Evolutionary conservation across 805 yeast genomes (phyloP).

Genomic region (Kregervanrija delftensis): DNA sequence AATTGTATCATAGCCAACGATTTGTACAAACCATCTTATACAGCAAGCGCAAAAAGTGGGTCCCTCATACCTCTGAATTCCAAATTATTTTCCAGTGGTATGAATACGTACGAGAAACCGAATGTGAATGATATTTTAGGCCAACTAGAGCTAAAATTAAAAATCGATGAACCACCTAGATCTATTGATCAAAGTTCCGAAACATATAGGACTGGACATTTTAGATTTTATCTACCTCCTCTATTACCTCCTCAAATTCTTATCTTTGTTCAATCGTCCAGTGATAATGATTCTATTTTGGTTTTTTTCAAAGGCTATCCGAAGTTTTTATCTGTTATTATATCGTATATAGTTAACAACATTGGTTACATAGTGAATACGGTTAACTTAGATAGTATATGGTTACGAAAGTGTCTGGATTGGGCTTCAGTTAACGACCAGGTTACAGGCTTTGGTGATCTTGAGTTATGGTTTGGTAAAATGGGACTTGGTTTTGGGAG

Average conservation of each 20-base stretch:
- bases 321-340: slow-evolving; percentile 16
- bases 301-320: slow-evolving; percentile 12
- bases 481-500: slow-evolving; percentile 15
- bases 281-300: slow-evolving; percentile 1
- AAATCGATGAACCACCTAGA: slow-evolving; percentile 10
- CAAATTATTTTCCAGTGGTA: slow-evolving; percentile 16
- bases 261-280: slow-evolving; percentile 18
- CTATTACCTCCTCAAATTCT: slow-evolving; percentile 23
- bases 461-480: slow-evolving; percentile 16
- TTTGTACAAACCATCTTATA: slow-evolving; percentile 11
- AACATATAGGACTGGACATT: slow-evolving; percentile 20
- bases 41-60: not conserved
- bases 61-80: slow-evolving; percentile 18
- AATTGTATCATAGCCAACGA: slow-evolving; percentile 17
- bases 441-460: not conserved
- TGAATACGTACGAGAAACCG: slow-evolving; percentile 16
- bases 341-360: slow-evolving; percentile 16
- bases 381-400: slow-evolving; percentile 4
- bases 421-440: slow-evolving; percentile 4
- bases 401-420: slow-evolving; percentile 5
- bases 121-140: slow-evolving; percentile 17
- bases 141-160: slow-evolving; percentile 18
- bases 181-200: slow-evolving; percentile 5
- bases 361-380: slow-evolving; percentile 20
- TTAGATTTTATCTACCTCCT: slow-evolving; percentile 23